phyloP scores from a whole-genome alignment of 306 rosid species.

The Macrotyloma uniflorum region DNA sequence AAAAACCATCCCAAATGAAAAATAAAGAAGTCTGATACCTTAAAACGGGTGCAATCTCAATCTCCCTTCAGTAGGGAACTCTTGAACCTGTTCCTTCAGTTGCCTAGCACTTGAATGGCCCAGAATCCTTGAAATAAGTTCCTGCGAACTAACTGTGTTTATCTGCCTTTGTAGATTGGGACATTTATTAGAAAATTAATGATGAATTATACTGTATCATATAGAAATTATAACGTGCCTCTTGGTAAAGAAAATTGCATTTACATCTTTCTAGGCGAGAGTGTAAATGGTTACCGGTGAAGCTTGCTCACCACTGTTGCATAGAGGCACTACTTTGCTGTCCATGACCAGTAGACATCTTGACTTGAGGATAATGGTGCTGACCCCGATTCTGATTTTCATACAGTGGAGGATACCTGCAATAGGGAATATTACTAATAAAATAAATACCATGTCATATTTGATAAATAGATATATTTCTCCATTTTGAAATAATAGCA shows the following conservation, averaged over 20 bases:
- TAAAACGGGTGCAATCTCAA: neutral
- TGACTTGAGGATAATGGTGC: neutral
- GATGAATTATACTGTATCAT: neutral
- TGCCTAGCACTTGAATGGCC: neutral
- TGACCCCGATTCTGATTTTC: neutral
- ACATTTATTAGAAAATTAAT: constrained; percentile 27
- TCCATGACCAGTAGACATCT: neutral
- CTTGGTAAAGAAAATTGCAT: neutral
- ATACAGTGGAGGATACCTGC: constrained; percentile 3
- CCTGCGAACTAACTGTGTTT: neutral
- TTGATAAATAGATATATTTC: neutral
- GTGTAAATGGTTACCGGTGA: neutral
- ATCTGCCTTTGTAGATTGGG: neutral
- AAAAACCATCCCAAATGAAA: no score
- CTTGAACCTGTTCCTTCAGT: neutral
- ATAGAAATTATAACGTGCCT: neutral
- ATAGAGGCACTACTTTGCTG: neutral
- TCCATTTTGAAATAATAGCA: neutral
- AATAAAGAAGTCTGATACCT: constrained; percentile 9
- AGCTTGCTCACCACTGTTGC: constrained; percentile 29
- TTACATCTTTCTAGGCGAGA: neutral
- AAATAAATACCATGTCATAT: neutral
- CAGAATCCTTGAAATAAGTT: neutral
- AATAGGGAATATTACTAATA: neutral
- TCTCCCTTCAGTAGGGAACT: neutral